Base-by-base conservation (phyloP, 1,139 yeast species). In the Meyerozyma elateridarum region DNA sequence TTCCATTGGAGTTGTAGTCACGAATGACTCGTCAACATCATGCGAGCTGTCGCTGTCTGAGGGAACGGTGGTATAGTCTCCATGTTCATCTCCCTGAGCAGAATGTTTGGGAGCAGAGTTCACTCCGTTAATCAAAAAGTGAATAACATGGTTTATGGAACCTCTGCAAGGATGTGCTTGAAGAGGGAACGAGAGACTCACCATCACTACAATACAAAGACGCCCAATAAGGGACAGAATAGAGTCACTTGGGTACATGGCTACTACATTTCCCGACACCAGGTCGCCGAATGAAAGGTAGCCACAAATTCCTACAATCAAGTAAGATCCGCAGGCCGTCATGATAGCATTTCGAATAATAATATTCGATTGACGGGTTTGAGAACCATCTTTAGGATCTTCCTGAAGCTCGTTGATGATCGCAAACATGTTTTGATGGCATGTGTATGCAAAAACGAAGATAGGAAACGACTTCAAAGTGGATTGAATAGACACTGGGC, bases 391-490 rank as follows among this genome's bases (percentile, higher is more conserved):
- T 1, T 22, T 41, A 7, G 46, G 56, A 43, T 40, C 42, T 7
- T 52, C 47, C 18, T 54, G 48, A 31, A 75, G 61, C 59, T 91
- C 99, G 51, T 88, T 85, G 48, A 88, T 75, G 34, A 89, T 84
- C 7, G 95, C 81, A 56, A 85, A 89, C 79, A 91, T 83, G 52
- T 82, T 91, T 62, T 91, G 96, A 44, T 91, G 94, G 40, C 97
- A 94, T 1, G 97, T 89, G 56, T 78, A 93, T 3, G 97, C 97
- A 62, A 93, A 87, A 12, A 91, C 84, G 36, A 91, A 76, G 43
- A 91, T 83, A n/a, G 96, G 94, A 48, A 91, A 76, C 4, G 95
- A 62, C 18, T 59, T 44, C 34, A 68, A 49, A 5, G 73, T 66
- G 15, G 54, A 48, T 33, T 52, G 54, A 42, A 58, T 38, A 11